Evolutionary conservation across 768 basidiomycete genomes (phyloP), one percentile per base, ranked within the genome.

Genomic region (Daedaleopsis sinensis): DNA sequence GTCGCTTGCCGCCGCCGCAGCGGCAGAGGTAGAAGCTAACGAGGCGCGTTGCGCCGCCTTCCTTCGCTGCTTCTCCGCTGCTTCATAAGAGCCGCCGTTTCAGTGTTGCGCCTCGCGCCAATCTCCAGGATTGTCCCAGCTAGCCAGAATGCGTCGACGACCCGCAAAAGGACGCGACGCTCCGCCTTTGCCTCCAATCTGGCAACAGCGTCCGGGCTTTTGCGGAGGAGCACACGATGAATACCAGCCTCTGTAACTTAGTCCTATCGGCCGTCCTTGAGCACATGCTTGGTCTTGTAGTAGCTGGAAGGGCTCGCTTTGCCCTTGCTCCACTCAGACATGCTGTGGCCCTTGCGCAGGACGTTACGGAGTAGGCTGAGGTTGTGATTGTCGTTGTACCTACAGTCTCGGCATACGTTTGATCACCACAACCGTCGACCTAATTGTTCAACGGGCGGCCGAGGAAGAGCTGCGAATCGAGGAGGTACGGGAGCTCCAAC

Each of bases 321-420:
- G 23, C 90, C 91, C 72, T 93, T 89, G 63, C 92, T 93, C 36
- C 94, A 87, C 69, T 98, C 95, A 72, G 96, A 98, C 93, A 98
- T 91, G 1, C 82, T 77, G 65, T 98, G 94, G 0, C 95, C 96
- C 54, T 93, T 87, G 62, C 81, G 81, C 87, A 96, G 96, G 60
- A 98, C 93, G 5, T 87, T 86, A 23, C 90, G 81, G 32, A 96
- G 76, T 46, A 81, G 77, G 11, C 83, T 77, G 24, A 98, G 81
- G 12, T 82, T 82, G 64, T 86, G 84, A 55, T 91, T 84, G 37
- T 80, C 73, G 18, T 81, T 81, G 51, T 92, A n/a, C n/a, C n/a
- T n/a, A 87, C 36, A 94, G 76, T 12, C 83, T 79, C 84, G 0
- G 88, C 85, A 70, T 90, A 94, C 0, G 79, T 76, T 58, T 84